Conservation (phyloP, 495 filamentous ascomycete species). For the Tirmania nivea region DNA sequence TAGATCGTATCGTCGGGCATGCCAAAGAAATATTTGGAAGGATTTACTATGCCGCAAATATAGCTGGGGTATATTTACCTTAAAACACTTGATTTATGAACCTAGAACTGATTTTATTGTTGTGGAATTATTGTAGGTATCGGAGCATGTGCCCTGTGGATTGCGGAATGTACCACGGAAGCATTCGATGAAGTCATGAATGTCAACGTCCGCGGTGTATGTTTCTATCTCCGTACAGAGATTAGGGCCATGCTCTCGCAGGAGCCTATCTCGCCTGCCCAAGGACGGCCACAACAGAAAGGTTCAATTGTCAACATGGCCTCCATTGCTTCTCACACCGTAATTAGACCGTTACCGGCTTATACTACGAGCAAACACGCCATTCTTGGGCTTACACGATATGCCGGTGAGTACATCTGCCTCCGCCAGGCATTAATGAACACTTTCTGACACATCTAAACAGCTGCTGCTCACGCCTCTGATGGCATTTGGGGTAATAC, state of each 20-base stretch:
- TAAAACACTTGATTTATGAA: too few relatives aligned
- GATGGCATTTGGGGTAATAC: conserved; percentile 15
- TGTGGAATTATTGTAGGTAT: too few relatives aligned
- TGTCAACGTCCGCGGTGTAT: conserved; percentile 3
- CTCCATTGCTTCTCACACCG: conserved; percentile 9
- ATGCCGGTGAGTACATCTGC: too few relatives aligned
- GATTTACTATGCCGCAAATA: conserved; percentile 3
- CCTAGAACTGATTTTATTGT: too few relatives aligned
- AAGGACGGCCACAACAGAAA: too few relatives aligned
- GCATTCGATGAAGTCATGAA: conserved; percentile 1
- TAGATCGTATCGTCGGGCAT: neutral
- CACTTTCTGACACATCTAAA: too few relatives aligned
- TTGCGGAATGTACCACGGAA: conserved; percentile 1
- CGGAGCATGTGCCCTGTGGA: neutral
- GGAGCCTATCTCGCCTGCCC: neutral
- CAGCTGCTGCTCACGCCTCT: conserved; percentile 9
- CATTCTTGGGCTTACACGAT: conserved; percentile 12
- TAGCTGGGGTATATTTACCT: conserved; percentile 1
- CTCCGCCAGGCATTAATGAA: too few relatives aligned
- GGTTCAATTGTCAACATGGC: conserved; percentile 12
- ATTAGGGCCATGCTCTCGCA: conserved; percentile 4
- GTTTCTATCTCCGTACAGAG: conserved; percentile 2
- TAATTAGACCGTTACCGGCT: conserved; percentile 6
- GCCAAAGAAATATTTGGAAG: neutral
- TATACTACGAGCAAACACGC: conserved; percentile 15